Conservation (phyloP, 1,139 yeast species). For the Hyphopichia buzzinii region DNA sequence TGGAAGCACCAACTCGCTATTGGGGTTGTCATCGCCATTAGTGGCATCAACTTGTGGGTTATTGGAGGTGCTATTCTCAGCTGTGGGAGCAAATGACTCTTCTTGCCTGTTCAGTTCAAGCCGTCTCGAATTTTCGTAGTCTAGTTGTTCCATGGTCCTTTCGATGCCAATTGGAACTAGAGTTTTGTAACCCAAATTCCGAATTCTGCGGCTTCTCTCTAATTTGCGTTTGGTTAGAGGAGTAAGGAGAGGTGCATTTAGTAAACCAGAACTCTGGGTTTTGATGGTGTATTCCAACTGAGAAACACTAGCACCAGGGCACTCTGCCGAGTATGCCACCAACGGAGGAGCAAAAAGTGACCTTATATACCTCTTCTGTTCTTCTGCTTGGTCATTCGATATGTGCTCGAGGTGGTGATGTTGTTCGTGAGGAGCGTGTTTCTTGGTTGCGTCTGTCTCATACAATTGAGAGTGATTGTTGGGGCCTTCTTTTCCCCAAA, state of each 20-base stretch:
- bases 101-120: slow-evolving; percentile 13
- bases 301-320: slow-evolving; percentile 44
- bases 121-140: slow-evolving; percentile 21
- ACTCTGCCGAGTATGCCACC: slow-evolving; percentile 51
- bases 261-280: slow-evolving; percentile 11
- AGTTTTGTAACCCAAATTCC: slow-evolving; percentile 48
- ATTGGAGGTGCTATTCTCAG: slow-evolving; percentile 10
- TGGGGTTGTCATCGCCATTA: slow-evolving; percentile 2
- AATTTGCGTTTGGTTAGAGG: slow-evolving; percentile 36
- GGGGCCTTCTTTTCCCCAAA: slow-evolving; percentile 31
- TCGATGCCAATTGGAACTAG: slow-evolving; percentile 56
- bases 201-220: slow-evolving; percentile 40
- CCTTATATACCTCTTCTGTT: slow-evolving; percentile 17
- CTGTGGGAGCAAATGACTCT: slow-evolving; percentile 11
- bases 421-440: slow-evolving; percentile 6
- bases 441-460: slow-evolving; percentile 5
- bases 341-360: slow-evolving; percentile 49
- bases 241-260: slow-evolving; percentile 18
- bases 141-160: slow-evolving; percentile 52
- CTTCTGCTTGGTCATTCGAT: slow-evolving; percentile 15
- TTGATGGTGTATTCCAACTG: slow-evolving; percentile 33
- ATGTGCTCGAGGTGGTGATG: slow-evolving; percentile 7
- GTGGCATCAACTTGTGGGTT: slow-evolving; percentile 6
- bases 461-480: slow-evolving; percentile 2
- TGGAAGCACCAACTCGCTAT: neutral